Evolutionary conservation across 2,329 filamentous ascomycete genomes (phyloP).

Genomic region (Myriangium duriaei): DNA sequence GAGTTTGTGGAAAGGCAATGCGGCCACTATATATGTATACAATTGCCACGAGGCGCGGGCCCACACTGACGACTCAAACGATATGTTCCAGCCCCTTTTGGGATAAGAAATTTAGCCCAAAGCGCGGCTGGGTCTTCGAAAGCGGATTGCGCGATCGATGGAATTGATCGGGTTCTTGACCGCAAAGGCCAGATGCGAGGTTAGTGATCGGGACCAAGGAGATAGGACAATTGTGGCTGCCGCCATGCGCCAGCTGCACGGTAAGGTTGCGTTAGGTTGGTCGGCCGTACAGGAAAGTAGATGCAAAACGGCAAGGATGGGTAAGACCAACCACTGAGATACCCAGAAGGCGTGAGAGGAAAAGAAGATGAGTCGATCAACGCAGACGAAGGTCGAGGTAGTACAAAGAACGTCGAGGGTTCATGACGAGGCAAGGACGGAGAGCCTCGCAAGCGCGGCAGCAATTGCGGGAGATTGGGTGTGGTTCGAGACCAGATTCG

Average conservation of each 20-base stretch:
- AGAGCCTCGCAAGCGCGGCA: slow-evolving; percentile 1
- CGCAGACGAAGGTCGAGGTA: background rate
- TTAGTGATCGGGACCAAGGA: background rate
- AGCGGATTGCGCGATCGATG: background rate
- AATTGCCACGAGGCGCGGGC: background rate
- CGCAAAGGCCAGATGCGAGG: background rate
- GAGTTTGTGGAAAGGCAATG: background rate
- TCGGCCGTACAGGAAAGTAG: background rate
- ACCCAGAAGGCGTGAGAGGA: no score
- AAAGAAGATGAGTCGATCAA: background rate
- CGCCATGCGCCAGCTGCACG: background rate
- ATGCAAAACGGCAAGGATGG: background rate
- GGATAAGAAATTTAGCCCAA: background rate
- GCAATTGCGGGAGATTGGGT: slow-evolving; percentile 1
- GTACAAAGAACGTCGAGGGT: background rate
- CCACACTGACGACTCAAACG: background rate
- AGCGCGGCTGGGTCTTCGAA: background rate
- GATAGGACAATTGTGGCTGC: background rate
- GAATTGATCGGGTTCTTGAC: background rate
- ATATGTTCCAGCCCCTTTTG: slow-evolving; percentile 1
- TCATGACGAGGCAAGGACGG: background rate
- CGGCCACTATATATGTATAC: slow-evolving; percentile 5
- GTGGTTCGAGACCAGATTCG: slow-evolving; percentile 1
- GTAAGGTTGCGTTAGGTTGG: background rate
- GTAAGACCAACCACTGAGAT: background rate